phyloP scores from a whole-genome alignment of 164 flowering plant species.

The Vitis cinerea region DNA sequence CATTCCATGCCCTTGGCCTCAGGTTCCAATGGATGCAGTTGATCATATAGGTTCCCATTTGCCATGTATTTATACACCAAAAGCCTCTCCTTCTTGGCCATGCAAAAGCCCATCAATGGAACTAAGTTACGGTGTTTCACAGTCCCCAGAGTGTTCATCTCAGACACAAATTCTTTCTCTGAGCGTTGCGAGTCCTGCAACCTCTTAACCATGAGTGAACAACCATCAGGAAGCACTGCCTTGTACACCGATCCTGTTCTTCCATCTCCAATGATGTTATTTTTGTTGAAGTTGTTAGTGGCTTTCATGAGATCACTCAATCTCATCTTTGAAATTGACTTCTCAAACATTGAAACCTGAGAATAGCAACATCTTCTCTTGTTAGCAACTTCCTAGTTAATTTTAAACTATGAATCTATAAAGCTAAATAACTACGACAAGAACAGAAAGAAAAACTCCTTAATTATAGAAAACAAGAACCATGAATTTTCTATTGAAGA shows the following conservation, averaged over 20 bases:
- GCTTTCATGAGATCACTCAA: slow-evolving; percentile 16
- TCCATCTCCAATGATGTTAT: slow-evolving; percentile 26
- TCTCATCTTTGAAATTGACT: slow-evolving; percentile 12
- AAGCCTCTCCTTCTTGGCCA: slow-evolving; percentile 31
- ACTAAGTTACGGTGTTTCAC: slow-evolving; percentile 33
- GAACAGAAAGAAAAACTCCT: too few species aligned
- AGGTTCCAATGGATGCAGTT: slow-evolving; percentile 21
- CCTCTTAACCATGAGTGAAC: slow-evolving; percentile 23
- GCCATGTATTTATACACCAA: slow-evolving; percentile 34
- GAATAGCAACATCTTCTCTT: neutral
- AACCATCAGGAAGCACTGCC: slow-evolving; percentile 26
- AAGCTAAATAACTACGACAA: too few species aligned
- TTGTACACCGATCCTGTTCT: slow-evolving; percentile 30
- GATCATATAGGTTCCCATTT: slow-evolving; percentile 30
- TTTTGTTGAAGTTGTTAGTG: slow-evolving; percentile 18
- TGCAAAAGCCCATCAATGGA: slow-evolving; percentile 36
- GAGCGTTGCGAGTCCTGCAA: slow-evolving; percentile 18
- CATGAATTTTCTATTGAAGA: too few species aligned
- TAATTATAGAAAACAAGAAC: too few species aligned
- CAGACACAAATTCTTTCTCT: slow-evolving; percentile 27
- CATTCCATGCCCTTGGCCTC: slow-evolving; percentile 43
- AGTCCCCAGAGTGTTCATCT: slow-evolving; percentile 24
- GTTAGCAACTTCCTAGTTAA: too few species aligned
- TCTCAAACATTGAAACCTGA: slow-evolving; percentile 23
- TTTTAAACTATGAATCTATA: too few species aligned